Conservation (phyloP, 2,329 filamentous ascomycete species). For the Aureobasidium leucospermi region DNA sequence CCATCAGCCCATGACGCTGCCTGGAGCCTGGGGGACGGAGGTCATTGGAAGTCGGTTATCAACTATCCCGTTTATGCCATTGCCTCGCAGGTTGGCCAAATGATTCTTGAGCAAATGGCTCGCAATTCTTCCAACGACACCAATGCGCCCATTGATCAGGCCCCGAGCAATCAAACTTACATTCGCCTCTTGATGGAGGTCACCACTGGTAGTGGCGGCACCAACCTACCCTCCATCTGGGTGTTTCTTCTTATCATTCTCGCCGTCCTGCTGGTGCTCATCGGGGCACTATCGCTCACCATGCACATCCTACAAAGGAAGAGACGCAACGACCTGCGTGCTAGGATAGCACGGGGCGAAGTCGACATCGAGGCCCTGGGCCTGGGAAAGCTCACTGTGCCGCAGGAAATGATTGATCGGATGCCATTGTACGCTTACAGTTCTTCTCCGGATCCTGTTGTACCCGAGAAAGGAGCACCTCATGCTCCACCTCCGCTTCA, state of each 20-base stretch:
- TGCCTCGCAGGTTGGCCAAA: slow-evolving; percentile 56
- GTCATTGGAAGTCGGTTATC: slow-evolving; percentile 63
- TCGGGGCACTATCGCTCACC: slow-evolving; percentile 57
- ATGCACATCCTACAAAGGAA: slow-evolving; percentile 74
- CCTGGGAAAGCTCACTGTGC: slow-evolving; percentile 74
- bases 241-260: slow-evolving; percentile 65
- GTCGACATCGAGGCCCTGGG: slow-evolving; percentile 81
- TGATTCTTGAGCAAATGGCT: slow-evolving; percentile 64
- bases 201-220: slow-evolving; percentile 33
- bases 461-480: slow-evolving; percentile 14
- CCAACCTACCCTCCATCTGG: slow-evolving; percentile 65
- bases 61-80: slow-evolving; percentile 79
- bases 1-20: slow-evolving; percentile 55
- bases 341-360: slow-evolving; percentile 67
- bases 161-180: slow-evolving; percentile 34
- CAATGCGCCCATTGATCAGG: slow-evolving; percentile 31
- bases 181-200: slow-evolving; percentile 47
- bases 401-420: slow-evolving; percentile 59
- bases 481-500: slow-evolving; percentile 39
- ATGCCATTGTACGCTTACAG: slow-evolving; percentile 74
- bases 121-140: slow-evolving; percentile 71
- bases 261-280: slow-evolving; percentile 61
- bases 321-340: slow-evolving; percentile 59
- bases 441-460: not conserved
- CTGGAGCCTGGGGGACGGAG: slow-evolving; percentile 66